These are phyloP conservation scores for Penstemon eatonii DNA, from an alignment of 257 asterid species.

Conservation along the genomic window DNA sequence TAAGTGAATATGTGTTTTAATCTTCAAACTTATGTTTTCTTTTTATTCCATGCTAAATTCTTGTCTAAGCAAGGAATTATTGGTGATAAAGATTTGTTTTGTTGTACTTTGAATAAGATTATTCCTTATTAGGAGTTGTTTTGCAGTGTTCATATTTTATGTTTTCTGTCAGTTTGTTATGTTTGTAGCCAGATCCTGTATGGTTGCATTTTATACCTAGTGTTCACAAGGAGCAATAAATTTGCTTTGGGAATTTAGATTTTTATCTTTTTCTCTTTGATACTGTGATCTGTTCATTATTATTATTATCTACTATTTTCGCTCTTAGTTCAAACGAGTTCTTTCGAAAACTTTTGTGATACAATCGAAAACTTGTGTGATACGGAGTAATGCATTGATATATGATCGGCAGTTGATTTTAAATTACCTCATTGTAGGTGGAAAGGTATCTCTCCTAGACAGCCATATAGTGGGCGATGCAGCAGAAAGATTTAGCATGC, in stretches of 20 bases:
- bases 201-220: background rate
- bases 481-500: constrained; percentile 65
- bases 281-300: background rate
- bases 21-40: background rate
- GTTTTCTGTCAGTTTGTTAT: constrained; percentile 17
- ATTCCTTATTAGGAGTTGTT: background rate
- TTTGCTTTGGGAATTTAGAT: constrained; percentile 10
- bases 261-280: constrained; percentile 6
- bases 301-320: background rate
- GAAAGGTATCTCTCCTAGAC: constrained; percentile 40
- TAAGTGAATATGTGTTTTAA: constrained; percentile 39
- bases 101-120: constrained; percentile 4
- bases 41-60: constrained; percentile 17
- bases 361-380: constrained; percentile 16
- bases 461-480: constrained; percentile 45
- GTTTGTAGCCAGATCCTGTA: background rate
- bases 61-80: constrained; percentile 16
- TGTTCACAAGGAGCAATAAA: background rate
- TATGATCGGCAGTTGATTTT: constrained; percentile 5
- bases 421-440: constrained; percentile 43
- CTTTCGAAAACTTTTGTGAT: constrained; percentile 15
- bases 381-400: constrained; percentile 8
- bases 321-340: constrained; percentile 2
- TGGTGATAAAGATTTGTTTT: background rate
- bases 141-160: background rate